Conservation (phyloP, 768 basidiomycete species). For the Mycena kentingensis region DNA sequence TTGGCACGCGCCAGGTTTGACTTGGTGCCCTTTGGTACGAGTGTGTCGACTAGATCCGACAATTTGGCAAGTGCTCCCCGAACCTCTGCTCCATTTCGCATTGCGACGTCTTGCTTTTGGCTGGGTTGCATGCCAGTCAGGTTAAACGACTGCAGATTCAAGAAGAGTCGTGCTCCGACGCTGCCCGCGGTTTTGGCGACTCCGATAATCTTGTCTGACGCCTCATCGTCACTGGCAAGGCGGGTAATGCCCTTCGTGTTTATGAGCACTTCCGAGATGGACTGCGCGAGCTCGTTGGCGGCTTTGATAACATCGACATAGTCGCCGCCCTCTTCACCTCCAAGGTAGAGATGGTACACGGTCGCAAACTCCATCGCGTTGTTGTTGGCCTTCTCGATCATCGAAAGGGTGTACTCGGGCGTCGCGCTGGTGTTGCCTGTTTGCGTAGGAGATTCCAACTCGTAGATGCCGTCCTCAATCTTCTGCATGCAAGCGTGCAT, state of each 20-base stretch:
- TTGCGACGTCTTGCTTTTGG: slow-evolving; percentile 83
- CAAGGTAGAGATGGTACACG: slow-evolving; percentile 87
- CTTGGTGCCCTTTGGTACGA: slow-evolving; percentile 84
- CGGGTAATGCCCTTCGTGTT: slow-evolving; percentile 97
- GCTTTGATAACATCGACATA: slow-evolving; percentile 98
- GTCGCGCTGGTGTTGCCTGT: slow-evolving; percentile 97
- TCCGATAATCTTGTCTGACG: slow-evolving; percentile 83
- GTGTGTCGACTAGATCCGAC: slow-evolving; percentile 81
- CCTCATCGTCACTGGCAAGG: slow-evolving; percentile 87
- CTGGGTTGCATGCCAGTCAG: slow-evolving; percentile 75
- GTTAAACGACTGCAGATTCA: slow-evolving; percentile 95
- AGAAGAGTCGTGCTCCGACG: slow-evolving; percentile 87
- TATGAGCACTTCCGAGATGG: slow-evolving; percentile 85
- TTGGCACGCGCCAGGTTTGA: slow-evolving; percentile 73
- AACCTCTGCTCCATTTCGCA: slow-evolving; percentile 86
- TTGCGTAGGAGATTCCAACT: slow-evolving; percentile 93
- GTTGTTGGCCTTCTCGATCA: slow-evolving; percentile 96
- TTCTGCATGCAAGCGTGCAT: slow-evolving; percentile 95
- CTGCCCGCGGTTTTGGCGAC: slow-evolving; percentile 88
- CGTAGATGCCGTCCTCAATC: slow-evolving; percentile 96
- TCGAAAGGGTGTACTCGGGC: slow-evolving; percentile 95
- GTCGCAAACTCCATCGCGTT: slow-evolving; percentile 97
- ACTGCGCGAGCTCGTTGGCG: slow-evolving; percentile 95
- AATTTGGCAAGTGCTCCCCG: slow-evolving; percentile 82
- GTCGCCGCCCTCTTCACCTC: slow-evolving; percentile 86